Evolutionary conservation across 148 eudicot species (phyloP).

Genomic region (Linanthus parryae): DNA sequence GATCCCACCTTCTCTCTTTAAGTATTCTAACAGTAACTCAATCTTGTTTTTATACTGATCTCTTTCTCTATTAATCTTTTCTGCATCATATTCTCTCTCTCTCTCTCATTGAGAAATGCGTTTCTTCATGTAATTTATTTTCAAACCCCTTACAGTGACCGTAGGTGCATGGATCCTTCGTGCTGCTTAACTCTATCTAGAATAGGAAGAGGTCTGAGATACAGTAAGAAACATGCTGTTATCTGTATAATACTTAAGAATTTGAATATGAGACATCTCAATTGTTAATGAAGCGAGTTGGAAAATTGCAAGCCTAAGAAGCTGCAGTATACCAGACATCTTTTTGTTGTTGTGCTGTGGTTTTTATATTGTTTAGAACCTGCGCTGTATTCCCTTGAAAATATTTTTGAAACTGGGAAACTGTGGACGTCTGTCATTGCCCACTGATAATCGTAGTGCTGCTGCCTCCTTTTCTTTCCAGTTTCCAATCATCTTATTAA

Average conservation of each 20-base stretch:
- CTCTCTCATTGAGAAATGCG: constrained; percentile 20
- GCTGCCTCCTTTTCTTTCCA: too few relatives aligned
- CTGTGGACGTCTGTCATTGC: constrained; percentile 4
- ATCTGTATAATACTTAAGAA: neutral
- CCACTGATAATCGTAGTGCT: constrained; percentile 21
- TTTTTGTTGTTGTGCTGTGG: constrained; percentile 3
- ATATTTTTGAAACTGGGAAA: constrained; percentile 6
- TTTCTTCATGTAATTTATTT: constrained; percentile 12
- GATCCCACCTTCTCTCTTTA: constrained; percentile 28
- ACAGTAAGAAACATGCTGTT: constrained; percentile 17
- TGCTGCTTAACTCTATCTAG: constrained; percentile 19
- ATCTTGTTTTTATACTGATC: constrained; percentile 14
- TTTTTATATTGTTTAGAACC: constrained; percentile 5
- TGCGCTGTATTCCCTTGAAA: neutral
- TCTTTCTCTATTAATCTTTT: constrained; percentile 8
- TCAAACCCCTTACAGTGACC: constrained; percentile 12
- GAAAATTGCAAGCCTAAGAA: constrained; percentile 4
- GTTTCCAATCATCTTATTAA: constrained; percentile 13
- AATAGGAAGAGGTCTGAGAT: constrained; percentile 17
- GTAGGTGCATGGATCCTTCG: constrained; percentile 20
- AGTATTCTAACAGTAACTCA: neutral
- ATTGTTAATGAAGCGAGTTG: constrained; percentile 12
- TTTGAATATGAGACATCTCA: neutral
- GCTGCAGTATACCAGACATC: neutral
- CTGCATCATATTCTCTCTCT: constrained; percentile 11